Percentiles rank a stretch among this genome's conserved stretches.
These are phyloP conservation scores for Aspergillus campestris DNA, from an alignment of 495 filamentous ascomycete genomes.

Conservation along the genomic window DNA sequence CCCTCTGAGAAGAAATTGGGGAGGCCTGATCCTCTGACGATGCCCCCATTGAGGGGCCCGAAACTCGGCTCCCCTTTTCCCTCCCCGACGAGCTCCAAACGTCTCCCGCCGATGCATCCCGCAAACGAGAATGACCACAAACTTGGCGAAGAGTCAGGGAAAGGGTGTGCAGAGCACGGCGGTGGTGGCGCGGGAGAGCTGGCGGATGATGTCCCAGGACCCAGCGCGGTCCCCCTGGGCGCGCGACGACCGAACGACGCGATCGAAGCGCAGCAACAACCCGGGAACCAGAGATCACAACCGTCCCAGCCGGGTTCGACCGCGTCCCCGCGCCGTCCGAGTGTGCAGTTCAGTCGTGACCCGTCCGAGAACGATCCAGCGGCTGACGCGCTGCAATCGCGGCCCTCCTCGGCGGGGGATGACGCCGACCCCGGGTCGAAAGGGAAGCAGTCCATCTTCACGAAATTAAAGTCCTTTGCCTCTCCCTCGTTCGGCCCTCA, in stretches of 20 bases:
- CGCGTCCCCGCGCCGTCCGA: slow-evolving; percentile 43
- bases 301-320: slow-evolving; percentile 25
- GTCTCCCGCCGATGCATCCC: slow-evolving; percentile 8
- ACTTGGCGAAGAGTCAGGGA: slow-evolving; percentile 8
- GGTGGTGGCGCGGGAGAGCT: slow-evolving; percentile 9
- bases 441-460: slow-evolving; percentile 57
- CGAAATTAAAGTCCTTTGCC: slow-evolving; percentile 53
- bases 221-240: slow-evolving; percentile 17
- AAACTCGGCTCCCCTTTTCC: slow-evolving; percentile 27
- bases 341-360: slow-evolving; percentile 56
- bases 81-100: slow-evolving; percentile 24
- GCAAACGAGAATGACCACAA: slow-evolving; percentile 5
- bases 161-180: slow-evolving; percentile 6
- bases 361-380: slow-evolving; percentile 35
- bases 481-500: slow-evolving; percentile 33
- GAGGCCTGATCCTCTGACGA: slow-evolving; percentile 15
- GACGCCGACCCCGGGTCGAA: slow-evolving; percentile 43
- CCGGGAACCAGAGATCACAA: slow-evolving; percentile 17
- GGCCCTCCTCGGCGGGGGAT: slow-evolving; percentile 49
- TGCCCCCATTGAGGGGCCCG: slow-evolving; percentile 15
- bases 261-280: slow-evolving; percentile 14
- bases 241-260: slow-evolving; percentile 23
- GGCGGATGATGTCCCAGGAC: slow-evolving; percentile 13
- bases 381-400: slow-evolving; percentile 35
- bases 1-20: slow-evolving; percentile 12